Evolutionary conservation across 2,329 filamentous ascomycete genomes (phyloP).

Genomic region (Phyllosticta capitalensis): DNA sequence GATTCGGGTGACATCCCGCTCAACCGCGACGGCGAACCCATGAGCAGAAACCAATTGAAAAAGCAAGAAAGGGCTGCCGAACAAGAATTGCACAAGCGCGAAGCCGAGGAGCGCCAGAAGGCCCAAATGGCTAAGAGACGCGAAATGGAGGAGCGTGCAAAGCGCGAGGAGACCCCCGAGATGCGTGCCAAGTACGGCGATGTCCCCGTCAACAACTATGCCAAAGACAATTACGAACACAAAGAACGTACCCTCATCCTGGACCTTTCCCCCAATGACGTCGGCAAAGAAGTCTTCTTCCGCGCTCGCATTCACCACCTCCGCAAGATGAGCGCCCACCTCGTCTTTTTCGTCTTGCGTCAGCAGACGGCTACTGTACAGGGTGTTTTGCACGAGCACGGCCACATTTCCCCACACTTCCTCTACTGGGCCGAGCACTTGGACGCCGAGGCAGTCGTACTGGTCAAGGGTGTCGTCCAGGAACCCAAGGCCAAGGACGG

Average conservation of each 20-base stretch:
- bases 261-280: conserved; percentile 41
- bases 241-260: conserved; percentile 42
- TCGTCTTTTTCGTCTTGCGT: conserved; percentile 79
- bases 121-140: conserved; percentile 39
- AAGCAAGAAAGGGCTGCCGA: conserved; percentile 39
- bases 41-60: conserved; percentile 40
- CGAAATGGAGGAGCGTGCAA: conserved; percentile 39
- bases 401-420: conserved; percentile 61
- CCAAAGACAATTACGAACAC: conserved; percentile 37
- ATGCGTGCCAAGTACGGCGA: conserved; percentile 51
- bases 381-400: conserved; percentile 61
- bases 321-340: conserved; percentile 68
- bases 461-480: conserved; percentile 65
- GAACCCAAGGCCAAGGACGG: conserved; percentile 56
- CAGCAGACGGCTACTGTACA: conserved; percentile 79
- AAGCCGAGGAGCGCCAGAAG: conserved; percentile 33
- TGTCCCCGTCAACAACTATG: conserved; percentile 49
- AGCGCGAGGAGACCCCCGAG: conserved; percentile 47
- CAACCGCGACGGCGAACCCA: conserved; percentile 40
- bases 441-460: conserved; percentile 66
- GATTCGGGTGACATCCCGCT: conserved; percentile 30
- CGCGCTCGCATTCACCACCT: conserved; percentile 68
- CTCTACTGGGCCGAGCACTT: conserved; percentile 82
- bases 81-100: conserved; percentile 35
- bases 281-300: conserved; percentile 55